Conservation (phyloP, 2,329 filamentous ascomycete genomes). For the Zopfia rhizophila region DNA sequence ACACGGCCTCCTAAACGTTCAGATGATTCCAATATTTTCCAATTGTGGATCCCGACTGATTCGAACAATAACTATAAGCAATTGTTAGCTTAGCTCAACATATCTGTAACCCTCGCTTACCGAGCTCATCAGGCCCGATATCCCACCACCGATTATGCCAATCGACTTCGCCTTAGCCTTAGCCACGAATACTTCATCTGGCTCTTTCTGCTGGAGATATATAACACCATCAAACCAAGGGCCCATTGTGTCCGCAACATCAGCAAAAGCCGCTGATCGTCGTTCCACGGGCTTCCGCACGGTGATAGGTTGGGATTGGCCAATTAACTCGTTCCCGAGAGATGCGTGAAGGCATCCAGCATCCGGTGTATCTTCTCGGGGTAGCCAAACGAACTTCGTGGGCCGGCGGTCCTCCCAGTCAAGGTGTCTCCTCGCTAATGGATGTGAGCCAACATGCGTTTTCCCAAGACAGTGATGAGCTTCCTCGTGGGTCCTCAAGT, state of each 20-base stretch:
- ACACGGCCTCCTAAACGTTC: constrained; percentile 71
- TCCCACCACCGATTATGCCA: constrained; percentile 73
- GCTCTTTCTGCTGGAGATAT: constrained; percentile 65
- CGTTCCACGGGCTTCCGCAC: constrained; percentile 49
- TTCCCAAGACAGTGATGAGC: constrained; percentile 28
- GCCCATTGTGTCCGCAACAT: constrained; percentile 65
- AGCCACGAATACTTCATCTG: constrained; percentile 63
- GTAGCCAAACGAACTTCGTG: constrained; percentile 60
- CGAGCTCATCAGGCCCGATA: constrained; percentile 73
- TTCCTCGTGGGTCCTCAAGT: constrained; percentile 8
- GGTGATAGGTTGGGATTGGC: constrained; percentile 54
- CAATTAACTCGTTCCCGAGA: constrained; percentile 51
- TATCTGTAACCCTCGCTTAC: constrained; percentile 43
- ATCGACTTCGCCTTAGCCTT: constrained; percentile 67
- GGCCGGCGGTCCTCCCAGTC: constrained; percentile 43
- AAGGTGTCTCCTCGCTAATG: constrained; percentile 30
- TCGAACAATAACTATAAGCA: constrained; percentile 55
- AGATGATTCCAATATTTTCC: constrained; percentile 70
- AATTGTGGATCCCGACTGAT: constrained; percentile 67
- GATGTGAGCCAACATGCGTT: constrained; percentile 33
- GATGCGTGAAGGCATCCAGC: constrained; percentile 59
- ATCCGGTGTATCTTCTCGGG: constrained; percentile 52
- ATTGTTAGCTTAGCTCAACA: neutral
- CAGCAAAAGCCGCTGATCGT: constrained; percentile 53
- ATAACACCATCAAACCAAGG: constrained; percentile 75